A percentile compares a stretch with the other conserved stretches of the same genome.
Evolutionary conservation across 1,284 basidiomycete species (phyloP).

Genomic region (Cystobasidium pallidum): DNA sequence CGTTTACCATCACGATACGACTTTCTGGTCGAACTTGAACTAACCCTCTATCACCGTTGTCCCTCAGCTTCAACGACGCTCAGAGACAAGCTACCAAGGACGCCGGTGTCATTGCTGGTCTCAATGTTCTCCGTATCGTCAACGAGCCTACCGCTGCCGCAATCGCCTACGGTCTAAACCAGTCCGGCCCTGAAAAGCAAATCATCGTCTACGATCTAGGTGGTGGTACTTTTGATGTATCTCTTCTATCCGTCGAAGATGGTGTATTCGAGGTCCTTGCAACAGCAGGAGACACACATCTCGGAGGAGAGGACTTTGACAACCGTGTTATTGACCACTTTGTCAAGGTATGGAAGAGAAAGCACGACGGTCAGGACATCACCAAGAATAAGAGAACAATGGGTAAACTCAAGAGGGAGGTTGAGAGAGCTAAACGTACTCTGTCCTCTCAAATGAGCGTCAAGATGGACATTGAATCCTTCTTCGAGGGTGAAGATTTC

Average conservation of each 20-base stretch:
- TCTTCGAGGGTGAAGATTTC: conserved; percentile 95
- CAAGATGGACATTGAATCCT: conserved; percentile 75
- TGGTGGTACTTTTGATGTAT: conserved; percentile 99
- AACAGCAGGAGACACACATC: conserved; percentile 97
- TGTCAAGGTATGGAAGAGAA: conserved; percentile 91
- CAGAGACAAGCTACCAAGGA: conserved; percentile 96
- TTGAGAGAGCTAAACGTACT: conserved; percentile 99
- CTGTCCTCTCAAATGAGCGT: conserved; percentile 76
- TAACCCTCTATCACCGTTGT: background rate
- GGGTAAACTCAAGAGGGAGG: conserved; percentile 96
- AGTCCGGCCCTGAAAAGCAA: conserved; percentile 89
- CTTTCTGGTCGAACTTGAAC: background rate
- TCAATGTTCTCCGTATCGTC: conserved; percentile 94
- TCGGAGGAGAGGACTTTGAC: conserved; percentile 99
- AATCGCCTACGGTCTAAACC: conserved; percentile 88
- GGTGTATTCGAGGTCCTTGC: conserved; percentile 99
- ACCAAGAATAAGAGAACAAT: conserved; percentile 68
- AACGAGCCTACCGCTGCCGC: conserved; percentile 95
- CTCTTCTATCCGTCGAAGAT: conserved; percentile 95
- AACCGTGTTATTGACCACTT: conserved; percentile 88
- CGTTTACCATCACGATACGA: background rate
- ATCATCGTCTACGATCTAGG: conserved; percentile 97
- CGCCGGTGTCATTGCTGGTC: conserved; percentile 83
- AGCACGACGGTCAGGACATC: conserved; percentile 82
- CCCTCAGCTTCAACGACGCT: conserved; percentile 91